Evolutionary conservation across 345 rosid species (phyloP).

Genomic region (Syzygium grande): DNA sequence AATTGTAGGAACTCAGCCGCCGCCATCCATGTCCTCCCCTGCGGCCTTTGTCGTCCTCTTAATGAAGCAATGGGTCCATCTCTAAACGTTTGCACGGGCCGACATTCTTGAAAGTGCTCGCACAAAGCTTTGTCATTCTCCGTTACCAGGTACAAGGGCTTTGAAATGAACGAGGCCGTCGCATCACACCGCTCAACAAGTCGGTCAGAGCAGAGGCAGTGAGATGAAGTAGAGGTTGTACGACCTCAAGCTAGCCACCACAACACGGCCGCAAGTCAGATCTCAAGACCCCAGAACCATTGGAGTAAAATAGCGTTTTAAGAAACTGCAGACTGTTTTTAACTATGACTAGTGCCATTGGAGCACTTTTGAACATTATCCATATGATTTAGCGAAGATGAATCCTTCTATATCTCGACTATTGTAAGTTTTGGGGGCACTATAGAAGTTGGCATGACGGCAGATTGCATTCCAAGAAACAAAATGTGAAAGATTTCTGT

Average conservation of each 20-base stretch:
- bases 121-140: not conserved
- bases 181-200: rapidly evolving
- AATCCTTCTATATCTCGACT: not conserved
- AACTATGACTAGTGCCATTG: not conserved
- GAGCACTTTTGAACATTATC: not conserved
- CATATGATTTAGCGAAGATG: not conserved
- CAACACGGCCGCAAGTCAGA: not conserved
- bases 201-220: not conserved
- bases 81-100: not conserved
- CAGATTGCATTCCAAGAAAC: not conserved
- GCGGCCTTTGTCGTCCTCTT: not conserved
- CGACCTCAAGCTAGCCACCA: not conserved
- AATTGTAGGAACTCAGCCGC: not conserved
- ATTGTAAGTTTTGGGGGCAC: not conserved
- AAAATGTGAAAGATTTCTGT: not conserved
- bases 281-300: not conserved
- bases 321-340: not conserved
- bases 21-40: not conserved
- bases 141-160: not conserved
- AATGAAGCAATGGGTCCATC: not conserved
- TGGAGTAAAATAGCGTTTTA: not conserved
- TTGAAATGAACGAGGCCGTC: not conserved
- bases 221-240: not conserved
- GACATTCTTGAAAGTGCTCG: not conserved
- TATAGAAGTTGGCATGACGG: not conserved